Evolutionary conservation across 495 filamentous ascomycete species (phyloP).

Genomic region (Aspergillus campestris): DNA sequence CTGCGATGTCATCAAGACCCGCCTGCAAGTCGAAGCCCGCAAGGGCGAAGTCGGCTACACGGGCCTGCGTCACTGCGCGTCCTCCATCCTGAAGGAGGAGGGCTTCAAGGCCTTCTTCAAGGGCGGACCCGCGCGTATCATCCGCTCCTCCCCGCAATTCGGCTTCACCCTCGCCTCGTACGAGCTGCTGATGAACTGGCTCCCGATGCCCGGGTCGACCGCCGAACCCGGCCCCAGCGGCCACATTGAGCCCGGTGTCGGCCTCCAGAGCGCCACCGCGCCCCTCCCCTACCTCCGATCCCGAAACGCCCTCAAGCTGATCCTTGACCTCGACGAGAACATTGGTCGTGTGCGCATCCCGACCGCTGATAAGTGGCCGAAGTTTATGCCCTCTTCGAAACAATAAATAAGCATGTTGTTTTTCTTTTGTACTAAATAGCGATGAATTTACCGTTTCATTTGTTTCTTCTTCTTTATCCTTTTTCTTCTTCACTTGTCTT

Average conservation of each 20-base stretch:
- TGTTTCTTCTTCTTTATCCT: conserved; percentile 7
- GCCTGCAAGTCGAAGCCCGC: conserved; percentile 91
- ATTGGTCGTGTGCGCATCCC: conserved; percentile 66
- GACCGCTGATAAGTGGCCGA: conserved; percentile 38
- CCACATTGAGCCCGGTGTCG: conserved; percentile 46
- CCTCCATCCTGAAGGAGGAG: conserved; percentile 77
- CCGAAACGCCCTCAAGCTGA: conserved; percentile 91
- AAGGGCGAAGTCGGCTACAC: conserved; percentile 88
- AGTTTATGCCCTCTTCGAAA: conserved; percentile 27
- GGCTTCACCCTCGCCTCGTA: conserved; percentile 95
- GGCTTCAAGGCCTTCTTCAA: conserved; percentile 97
- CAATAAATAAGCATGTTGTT: conserved; percentile 20
- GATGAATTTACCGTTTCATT: conserved; percentile 16
- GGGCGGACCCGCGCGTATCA: conserved; percentile 86
- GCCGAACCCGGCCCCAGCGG: conserved; percentile 37
- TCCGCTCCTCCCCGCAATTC: conserved; percentile 93
- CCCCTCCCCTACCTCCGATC: conserved; percentile 77
- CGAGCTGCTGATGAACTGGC: conserved; percentile 73
- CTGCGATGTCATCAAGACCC: conserved; percentile 98
- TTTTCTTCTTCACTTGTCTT: conserved; percentile 13
- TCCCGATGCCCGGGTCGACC: conserved; percentile 70
- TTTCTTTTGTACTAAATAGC: conserved; percentile 23
- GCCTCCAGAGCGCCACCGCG: conserved; percentile 49
- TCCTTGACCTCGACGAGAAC: conserved; percentile 86
- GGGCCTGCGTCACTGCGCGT: conserved; percentile 77